Percentiles rank a stretch among this genome's conserved stretches.
Evolutionary conservation across 768 basidiomycete genomes (phyloP).

Genomic region (Collybiopsis confluens): DNA sequence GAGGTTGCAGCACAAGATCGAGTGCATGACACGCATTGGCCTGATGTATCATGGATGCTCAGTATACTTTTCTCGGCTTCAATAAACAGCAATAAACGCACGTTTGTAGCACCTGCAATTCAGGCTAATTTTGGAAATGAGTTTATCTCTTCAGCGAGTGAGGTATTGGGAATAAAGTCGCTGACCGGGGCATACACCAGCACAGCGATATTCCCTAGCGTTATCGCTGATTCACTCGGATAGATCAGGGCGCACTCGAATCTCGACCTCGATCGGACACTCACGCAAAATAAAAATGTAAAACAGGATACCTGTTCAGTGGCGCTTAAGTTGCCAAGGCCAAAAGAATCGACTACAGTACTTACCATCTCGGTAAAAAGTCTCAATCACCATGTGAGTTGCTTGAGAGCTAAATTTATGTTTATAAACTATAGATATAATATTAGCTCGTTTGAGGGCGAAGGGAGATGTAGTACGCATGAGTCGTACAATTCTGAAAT

Average conservation of each 20-base stretch:
- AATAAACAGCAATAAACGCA: too few relatives aligned
- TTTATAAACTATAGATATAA: background rate
- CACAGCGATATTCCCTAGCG: background rate
- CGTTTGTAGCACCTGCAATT: background rate
- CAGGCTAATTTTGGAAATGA: too few relatives aligned
- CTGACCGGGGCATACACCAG: background rate
- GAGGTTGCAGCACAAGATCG: background rate
- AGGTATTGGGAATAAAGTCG: too few relatives aligned
- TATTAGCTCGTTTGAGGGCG: too few relatives aligned
- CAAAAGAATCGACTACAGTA: too few relatives aligned
- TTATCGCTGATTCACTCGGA: background rate
- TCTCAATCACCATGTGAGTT: background rate
- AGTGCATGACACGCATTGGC: conserved; percentile 1
- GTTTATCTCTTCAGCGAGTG: too few relatives aligned
- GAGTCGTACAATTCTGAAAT: background rate
- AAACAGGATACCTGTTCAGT: background rate
- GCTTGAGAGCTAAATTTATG: background rate
- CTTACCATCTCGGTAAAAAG: background rate
- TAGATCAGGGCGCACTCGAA: too few relatives aligned
- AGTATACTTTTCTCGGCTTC: too few relatives aligned
- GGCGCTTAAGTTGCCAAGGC: background rate
- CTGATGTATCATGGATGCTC: background rate
- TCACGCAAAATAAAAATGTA: background rate
- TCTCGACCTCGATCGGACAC: too few relatives aligned
- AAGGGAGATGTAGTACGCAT: background rate